These are phyloP conservation scores for Candida manassasensis DNA, from an alignment of 805 yeast species.

Conservation along the genomic window DNA sequence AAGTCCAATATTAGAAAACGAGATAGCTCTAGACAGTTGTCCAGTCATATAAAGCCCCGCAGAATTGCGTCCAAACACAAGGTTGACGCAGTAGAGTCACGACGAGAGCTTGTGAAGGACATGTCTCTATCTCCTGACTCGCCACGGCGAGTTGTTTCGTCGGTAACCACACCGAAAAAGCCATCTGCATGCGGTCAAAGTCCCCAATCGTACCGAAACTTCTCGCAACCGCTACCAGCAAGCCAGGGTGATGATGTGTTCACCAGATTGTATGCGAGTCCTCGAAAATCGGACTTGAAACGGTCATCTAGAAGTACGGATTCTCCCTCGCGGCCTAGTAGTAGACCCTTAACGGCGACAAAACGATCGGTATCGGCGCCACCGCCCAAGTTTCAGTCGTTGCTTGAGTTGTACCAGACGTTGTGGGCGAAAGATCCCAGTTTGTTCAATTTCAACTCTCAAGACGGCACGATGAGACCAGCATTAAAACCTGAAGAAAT, in stretches of 20 bases:
- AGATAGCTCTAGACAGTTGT: background rate
- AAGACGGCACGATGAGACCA: constrained; percentile 4
- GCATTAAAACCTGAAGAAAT: constrained; percentile 3
- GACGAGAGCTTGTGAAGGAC: background rate
- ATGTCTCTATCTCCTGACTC: background rate
- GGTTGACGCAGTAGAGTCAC: background rate
- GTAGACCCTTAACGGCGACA: background rate
- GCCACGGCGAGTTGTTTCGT: constrained; percentile 1
- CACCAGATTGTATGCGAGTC: constrained; percentile 9
- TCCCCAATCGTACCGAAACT: constrained; percentile 2
- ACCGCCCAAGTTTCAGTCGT: constrained; percentile 4
- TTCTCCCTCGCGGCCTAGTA: background rate
- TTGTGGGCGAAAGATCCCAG: constrained; percentile 23
- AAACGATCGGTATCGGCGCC: background rate
- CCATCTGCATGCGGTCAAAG: background rate
- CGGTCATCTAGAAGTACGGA: background rate
- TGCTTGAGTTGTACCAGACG: constrained; percentile 17
- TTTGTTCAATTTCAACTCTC: constrained; percentile 16
- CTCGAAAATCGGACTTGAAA: constrained; percentile 7
- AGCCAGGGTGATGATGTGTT: constrained; percentile 6
- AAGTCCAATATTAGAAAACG: constrained; percentile 10
- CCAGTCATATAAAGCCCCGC: constrained; percentile 3
- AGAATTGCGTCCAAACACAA: constrained; percentile 1
- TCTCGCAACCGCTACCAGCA: constrained; percentile 6
- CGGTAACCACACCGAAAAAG: background rate